These are phyloP conservation scores for Claviceps cyperi DNA, from an alignment of 2,329 filamentous ascomycete species.

Conservation along the genomic window DNA sequence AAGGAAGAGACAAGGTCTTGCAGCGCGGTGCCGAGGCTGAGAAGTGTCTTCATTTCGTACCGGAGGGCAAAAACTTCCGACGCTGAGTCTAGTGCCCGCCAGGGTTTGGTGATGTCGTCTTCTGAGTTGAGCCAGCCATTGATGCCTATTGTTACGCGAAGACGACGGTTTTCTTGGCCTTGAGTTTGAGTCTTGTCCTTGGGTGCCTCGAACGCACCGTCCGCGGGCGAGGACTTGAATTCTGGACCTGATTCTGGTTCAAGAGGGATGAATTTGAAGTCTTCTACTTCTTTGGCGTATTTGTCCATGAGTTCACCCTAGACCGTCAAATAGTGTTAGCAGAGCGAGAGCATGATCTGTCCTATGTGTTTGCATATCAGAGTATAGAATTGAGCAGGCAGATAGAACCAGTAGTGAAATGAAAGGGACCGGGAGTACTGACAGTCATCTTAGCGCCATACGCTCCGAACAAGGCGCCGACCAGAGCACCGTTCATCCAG, in stretches of 20 bases:
- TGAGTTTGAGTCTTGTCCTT: slow-evolving; percentile 6
- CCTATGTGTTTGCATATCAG: neutral
- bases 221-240: neutral
- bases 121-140: slow-evolving; percentile 72
- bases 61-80: slow-evolving; percentile 73
- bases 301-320: slow-evolving; percentile 71
- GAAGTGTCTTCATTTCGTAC: slow-evolving; percentile 66
- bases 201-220: no score
- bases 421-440: slow-evolving; percentile 6
- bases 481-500: slow-evolving; percentile 71
- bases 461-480: slow-evolving; percentile 78
- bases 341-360: neutral
- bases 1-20: slow-evolving; percentile 56
- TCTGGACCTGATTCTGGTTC: slow-evolving; percentile 27
- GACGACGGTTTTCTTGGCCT: slow-evolving; percentile 27
- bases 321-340: neutral
- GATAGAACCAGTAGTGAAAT: neutral
- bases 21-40: slow-evolving; percentile 62
- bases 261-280: slow-evolving; percentile 66
- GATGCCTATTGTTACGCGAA: slow-evolving; percentile 73
- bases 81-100: slow-evolving; percentile 52
- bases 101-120: slow-evolving; percentile 64
- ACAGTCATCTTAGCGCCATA: slow-evolving; percentile 65
- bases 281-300: slow-evolving; percentile 77
- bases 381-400: no score